These are phyloP conservation scores for Daldinia loculata DNA, from an alignment of 495 filamentous ascomycete genomes.

Conservation along the genomic window DNA sequence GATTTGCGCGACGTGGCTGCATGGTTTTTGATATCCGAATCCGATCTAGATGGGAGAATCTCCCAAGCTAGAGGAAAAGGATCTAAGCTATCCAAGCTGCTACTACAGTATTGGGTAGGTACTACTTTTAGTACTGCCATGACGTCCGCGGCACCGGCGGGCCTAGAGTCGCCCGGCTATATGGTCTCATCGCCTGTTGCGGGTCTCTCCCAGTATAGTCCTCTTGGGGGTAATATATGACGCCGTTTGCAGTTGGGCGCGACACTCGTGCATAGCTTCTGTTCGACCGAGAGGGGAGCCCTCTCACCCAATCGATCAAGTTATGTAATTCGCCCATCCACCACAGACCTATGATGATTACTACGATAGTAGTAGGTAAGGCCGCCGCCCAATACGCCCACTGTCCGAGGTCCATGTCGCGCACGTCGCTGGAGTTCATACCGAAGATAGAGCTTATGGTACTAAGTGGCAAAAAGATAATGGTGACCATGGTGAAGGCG, in stretches of 20 bases:
- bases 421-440: conserved; percentile 64
- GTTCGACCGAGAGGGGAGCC: conserved; percentile 24
- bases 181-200: conserved; percentile 24
- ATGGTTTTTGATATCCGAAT: conserved; percentile 9
- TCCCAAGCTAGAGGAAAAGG: conserved; percentile 20
- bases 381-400: conserved; percentile 61
- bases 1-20: conserved; percentile 36
- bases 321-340: conserved; percentile 49
- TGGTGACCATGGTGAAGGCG: conserved; percentile 70
- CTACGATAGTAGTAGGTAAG: conserved; percentile 53
- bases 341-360: conserved; percentile 49
- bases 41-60: conserved; percentile 36
- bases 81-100: background rate
- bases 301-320: conserved; percentile 31
- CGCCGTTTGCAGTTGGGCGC: conserved; percentile 37
- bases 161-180: conserved; percentile 32
- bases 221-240: conserved; percentile 34
- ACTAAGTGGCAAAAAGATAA: conserved; percentile 70
- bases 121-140: conserved; percentile 17
- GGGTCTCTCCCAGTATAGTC: conserved; percentile 31
- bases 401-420: conserved; percentile 58
- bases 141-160: conserved; percentile 35
- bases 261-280: conserved; percentile 29
- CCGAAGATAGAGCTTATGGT: conserved; percentile 72
- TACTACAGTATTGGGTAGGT: background rate